A percentile compares a stretch with the other conserved stretches of the same genome.
Conservation (phyloP, 257 asterid genomes). For the Dorcoceras hygrometricum region DNA sequence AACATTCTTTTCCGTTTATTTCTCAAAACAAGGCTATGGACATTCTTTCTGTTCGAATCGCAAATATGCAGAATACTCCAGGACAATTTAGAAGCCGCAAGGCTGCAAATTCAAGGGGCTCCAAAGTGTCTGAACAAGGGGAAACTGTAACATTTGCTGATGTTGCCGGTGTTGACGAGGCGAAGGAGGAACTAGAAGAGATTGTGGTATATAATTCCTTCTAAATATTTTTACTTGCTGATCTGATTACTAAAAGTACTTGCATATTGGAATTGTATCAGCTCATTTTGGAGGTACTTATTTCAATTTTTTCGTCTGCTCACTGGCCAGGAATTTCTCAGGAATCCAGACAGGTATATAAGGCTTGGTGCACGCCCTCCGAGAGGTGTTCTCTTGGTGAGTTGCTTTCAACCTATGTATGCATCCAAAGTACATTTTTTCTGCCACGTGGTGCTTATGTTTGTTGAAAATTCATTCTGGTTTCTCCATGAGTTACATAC, state of each 20-base stretch:
- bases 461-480: slow-evolving; percentile 23
- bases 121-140: slow-evolving; percentile 83
- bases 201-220: slow-evolving; percentile 67
- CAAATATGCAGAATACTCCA: slow-evolving; percentile 59
- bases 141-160: slow-evolving; percentile 83
- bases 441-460: slow-evolving; percentile 18
- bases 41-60: slow-evolving; percentile 21
- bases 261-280: slow-evolving; percentile 7
- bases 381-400: slow-evolving; percentile 97
- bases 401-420: slow-evolving; percentile 30
- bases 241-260: neutral
- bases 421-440: slow-evolving; percentile 7
- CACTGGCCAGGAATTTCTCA: slow-evolving; percentile 76
- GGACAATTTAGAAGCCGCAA: slow-evolving; percentile 91
- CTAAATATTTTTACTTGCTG: slow-evolving; percentile 20
- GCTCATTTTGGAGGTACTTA: slow-evolving; percentile 17
- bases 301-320: slow-evolving; percentile 23
- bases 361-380: slow-evolving; percentile 99
- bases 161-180: slow-evolving; percentile 99
- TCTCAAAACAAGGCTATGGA: slow-evolving; percentile 16
- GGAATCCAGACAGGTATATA: slow-evolving; percentile 83
- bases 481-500: slow-evolving; percentile 6
- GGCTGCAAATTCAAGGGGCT: slow-evolving; percentile 66
- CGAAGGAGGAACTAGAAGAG: slow-evolving; percentile 98
- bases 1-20: slow-evolving; percentile 9